Evolutionary conservation across 1,284 basidiomycete genomes (phyloP).

Genomic region (Ganoderma resinaceum): DNA sequence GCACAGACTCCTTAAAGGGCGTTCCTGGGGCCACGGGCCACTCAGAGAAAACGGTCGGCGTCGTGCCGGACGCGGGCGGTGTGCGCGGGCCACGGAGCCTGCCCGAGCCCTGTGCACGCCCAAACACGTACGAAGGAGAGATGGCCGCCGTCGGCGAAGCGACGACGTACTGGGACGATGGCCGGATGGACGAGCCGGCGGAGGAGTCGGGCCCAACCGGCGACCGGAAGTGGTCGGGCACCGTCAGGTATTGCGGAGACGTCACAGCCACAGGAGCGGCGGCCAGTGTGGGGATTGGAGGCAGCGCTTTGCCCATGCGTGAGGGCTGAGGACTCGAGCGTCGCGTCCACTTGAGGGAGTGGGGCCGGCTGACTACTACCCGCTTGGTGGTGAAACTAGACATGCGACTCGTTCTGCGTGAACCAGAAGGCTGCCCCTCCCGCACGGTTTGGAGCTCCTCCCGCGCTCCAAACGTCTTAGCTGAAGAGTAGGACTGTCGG

Average conservation of each 20-base stretch:
- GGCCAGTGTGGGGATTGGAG: neutral
- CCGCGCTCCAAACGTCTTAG: slow-evolving; percentile 24
- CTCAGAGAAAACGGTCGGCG: slow-evolving; percentile 19
- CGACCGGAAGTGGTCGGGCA: slow-evolving; percentile 18
- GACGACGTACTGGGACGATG: slow-evolving; percentile 14
- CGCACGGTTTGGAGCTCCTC: slow-evolving; percentile 31
- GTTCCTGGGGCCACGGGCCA: slow-evolving; percentile 18
- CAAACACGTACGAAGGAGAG: slow-evolving; percentile 12
- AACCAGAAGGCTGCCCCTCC: slow-evolving; percentile 17
- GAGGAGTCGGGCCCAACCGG: neutral
- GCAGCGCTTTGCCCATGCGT: slow-evolving; percentile 13
- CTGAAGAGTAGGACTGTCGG: slow-evolving; percentile 29
- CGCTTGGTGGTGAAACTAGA: slow-evolving; percentile 15
- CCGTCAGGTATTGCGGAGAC: slow-evolving; percentile 18
- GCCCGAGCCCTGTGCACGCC: slow-evolving; percentile 23
- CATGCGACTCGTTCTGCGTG: slow-evolving; percentile 12
- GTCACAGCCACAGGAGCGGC: slow-evolving; percentile 14
- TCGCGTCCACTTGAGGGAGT: slow-evolving; percentile 19
- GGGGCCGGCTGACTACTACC: slow-evolving; percentile 25
- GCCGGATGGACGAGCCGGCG: slow-evolving; percentile 5
- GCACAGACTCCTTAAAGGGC: neutral
- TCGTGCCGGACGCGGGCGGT: slow-evolving; percentile 22
- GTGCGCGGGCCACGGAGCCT: slow-evolving; percentile 27
- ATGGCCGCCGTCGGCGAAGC: slow-evolving; percentile 10
- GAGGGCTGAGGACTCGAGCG: slow-evolving; percentile 13